Conservation (phyloP, 306 rosid species). For the Trifolium subterraneum region DNA sequence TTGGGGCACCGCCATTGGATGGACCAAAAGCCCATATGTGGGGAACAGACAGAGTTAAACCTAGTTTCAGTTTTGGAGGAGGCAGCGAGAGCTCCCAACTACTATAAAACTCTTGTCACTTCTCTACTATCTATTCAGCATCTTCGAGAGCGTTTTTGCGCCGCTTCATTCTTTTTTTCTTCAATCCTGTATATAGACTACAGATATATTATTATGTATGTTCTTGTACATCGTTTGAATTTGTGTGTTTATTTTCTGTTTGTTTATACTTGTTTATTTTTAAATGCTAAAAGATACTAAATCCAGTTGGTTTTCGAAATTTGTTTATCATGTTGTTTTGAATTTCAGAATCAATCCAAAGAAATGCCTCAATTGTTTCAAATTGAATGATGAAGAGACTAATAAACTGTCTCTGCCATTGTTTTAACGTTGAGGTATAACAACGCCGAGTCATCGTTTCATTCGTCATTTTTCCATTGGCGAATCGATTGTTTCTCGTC, state of each 20-base stretch:
- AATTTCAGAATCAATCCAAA: background rate
- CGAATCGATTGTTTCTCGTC: conserved; percentile 84
- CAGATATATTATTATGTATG: too few species aligned
- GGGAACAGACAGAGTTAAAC: background rate
- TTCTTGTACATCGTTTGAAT: too few species aligned
- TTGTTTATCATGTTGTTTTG: background rate
- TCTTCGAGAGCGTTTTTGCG: background rate
- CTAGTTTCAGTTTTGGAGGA: too few species aligned
- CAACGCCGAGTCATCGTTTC: conserved; percentile 89
- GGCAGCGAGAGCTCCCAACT: background rate
- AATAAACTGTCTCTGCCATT: conserved; percentile 40
- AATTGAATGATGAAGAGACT: conserved; percentile 41
- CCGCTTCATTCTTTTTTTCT: too few species aligned
- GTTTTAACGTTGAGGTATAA: conserved; percentile 58
- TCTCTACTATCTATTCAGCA: background rate
- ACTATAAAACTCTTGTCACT: background rate
- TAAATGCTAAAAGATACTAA: too few species aligned
- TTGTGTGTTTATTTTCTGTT: too few species aligned
- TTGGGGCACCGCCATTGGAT: background rate
- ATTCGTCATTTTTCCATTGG: conserved; percentile 65
- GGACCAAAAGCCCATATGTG: background rate
- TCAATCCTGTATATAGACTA: too few species aligned
- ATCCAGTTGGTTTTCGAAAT: background rate
- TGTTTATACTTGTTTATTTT: too few species aligned
- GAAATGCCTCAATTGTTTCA: conserved; percentile 45